Evolutionary conservation across 148 eudicot species (phyloP).

Genomic region (Vaccinium corymbosum): DNA sequence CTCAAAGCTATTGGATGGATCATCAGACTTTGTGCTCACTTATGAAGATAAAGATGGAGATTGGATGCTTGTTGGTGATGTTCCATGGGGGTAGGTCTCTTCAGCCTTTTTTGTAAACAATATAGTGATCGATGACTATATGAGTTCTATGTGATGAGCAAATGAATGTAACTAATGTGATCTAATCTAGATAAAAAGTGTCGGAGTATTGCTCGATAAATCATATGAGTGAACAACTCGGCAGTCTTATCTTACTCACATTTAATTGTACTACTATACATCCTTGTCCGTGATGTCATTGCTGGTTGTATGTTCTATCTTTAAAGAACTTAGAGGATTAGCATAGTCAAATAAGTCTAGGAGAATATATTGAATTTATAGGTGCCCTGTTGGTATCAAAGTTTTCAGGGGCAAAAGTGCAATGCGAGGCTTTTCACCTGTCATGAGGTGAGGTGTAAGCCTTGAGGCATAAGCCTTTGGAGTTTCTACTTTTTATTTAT

Average conservation of each 20-base stretch:
- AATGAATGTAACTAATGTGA: not conserved
- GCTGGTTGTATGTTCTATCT: not conserved
- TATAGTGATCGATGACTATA: not conserved
- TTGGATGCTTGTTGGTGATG: constrained; percentile 99
- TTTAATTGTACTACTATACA: not conserved
- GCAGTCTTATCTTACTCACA: not conserved
- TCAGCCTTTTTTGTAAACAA: not conserved
- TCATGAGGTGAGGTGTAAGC: no score
- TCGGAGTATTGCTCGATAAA: not conserved
- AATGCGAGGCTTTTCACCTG: no score
- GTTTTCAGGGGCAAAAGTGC: no score
- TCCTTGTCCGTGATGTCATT: not conserved
- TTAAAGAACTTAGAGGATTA: not conserved
- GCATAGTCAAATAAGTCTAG: not conserved
- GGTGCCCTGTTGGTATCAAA: not conserved
- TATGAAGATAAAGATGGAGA: constrained; percentile 97
- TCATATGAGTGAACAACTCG: not conserved
- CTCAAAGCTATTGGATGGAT: constrained; percentile 61
- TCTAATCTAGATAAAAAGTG: not conserved
- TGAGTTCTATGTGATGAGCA: not conserved
- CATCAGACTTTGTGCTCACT: constrained; percentile 86
- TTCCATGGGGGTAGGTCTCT: constrained; percentile 77
- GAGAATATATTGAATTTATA: not conserved
- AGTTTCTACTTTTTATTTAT: no score
- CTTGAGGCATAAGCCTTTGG: no score